Percentiles rank a stretch among this genome's conserved stretches.
Conservation (phyloP, 2,329 filamentous ascomycete genomes). For the Trichophyton mentagrophytes region DNA sequence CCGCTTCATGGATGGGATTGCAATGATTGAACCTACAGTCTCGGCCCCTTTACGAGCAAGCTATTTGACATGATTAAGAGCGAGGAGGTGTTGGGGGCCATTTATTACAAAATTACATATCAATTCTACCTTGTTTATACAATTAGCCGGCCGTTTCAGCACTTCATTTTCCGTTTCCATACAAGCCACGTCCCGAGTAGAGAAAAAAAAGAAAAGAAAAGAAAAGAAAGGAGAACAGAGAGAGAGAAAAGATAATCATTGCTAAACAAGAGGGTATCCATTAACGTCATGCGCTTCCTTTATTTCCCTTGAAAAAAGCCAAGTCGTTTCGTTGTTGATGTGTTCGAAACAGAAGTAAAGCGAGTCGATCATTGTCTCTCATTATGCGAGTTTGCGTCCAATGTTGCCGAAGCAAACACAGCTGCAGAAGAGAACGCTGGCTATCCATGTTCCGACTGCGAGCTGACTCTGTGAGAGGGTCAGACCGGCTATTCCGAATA, state of each 20-base stretch:
- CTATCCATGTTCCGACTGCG: slow-evolving; percentile 68
- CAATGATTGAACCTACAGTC: slow-evolving; percentile 47
- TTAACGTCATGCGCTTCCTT: background rate
- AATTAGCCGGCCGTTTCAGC: background rate
- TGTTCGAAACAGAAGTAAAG: background rate
- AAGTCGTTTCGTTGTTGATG: background rate
- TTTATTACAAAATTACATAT: background rate
- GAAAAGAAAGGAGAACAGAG: no score
- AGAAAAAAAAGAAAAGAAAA: background rate
- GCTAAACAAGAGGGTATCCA: background rate
- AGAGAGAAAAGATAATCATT: background rate
- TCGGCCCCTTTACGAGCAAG: background rate
- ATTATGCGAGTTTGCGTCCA: slow-evolving; percentile 51
- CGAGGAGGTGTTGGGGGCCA: background rate
- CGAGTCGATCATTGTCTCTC: background rate
- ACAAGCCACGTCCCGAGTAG: background rate
- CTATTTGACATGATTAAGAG: background rate
- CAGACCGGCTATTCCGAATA: slow-evolving; percentile 35
- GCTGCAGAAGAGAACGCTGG: slow-evolving; percentile 88
- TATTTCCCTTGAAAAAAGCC: background rate
- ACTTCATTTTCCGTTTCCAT: background rate
- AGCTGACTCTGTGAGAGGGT: slow-evolving; percentile 24
- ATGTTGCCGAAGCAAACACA: slow-evolving; percentile 95
- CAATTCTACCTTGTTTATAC: background rate
- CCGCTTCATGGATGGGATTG: slow-evolving; percentile 41